Conservation (phyloP, 2,329 filamentous ascomycete genomes). For the Thelonectria rubi region DNA sequence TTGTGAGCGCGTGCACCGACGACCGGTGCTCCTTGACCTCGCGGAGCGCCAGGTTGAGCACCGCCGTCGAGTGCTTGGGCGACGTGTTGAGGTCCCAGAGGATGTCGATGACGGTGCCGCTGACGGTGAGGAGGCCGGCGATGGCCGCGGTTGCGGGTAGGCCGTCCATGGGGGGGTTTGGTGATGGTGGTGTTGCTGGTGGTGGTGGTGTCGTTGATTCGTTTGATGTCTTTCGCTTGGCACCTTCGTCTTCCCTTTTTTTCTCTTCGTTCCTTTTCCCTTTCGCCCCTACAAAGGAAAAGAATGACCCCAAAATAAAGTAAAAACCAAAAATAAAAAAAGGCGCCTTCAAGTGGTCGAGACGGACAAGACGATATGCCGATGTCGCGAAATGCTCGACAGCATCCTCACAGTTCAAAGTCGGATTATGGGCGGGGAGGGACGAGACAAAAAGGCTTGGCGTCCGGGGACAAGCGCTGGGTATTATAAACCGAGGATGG, state of each 20-base stretch:
- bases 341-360: not conserved
- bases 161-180: slow-evolving; percentile 31
- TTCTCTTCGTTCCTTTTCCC: not conserved
- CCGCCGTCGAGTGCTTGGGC: slow-evolving; percentile 39
- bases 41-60: slow-evolving; percentile 46
- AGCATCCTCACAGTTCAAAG: slow-evolving; percentile 8
- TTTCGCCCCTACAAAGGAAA: not conserved
- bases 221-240: not conserved
- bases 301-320: too few species aligned
- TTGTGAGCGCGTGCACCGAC: slow-evolving; percentile 49
- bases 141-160: slow-evolving; percentile 50
- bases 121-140: slow-evolving; percentile 49
- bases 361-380: not conserved
- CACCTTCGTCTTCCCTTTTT: not conserved
- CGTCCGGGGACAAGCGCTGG: slow-evolving; percentile 16
- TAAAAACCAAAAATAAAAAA: not conserved
- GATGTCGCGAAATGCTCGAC: not conserved
- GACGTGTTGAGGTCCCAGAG: slow-evolving; percentile 48
- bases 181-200: not conserved
- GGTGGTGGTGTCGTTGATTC: not conserved
- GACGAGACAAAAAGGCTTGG: slow-evolving; percentile 13
- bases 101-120: slow-evolving; percentile 47
- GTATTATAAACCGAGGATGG: not conserved
- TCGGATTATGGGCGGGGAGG: not conserved
- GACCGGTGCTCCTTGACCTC: slow-evolving; percentile 51